Conservation (phyloP, 495 filamentous ascomycete genomes). For the Tuber calosporum region DNA sequence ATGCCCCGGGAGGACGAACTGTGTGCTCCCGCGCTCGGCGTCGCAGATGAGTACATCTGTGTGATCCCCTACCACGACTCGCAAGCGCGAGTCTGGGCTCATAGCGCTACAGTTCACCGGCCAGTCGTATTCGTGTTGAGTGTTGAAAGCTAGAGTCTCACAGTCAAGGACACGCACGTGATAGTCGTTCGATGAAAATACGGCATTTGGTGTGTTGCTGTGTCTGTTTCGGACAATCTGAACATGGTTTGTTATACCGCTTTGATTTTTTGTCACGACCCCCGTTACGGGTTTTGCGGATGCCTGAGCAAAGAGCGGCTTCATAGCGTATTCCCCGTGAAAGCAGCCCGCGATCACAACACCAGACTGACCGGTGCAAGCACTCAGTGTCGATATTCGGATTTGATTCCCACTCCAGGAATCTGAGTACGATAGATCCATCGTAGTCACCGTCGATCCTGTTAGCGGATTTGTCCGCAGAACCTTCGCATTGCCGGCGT, state of each 20-base stretch:
- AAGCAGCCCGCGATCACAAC: conserved; percentile 75
- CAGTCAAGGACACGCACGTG: conserved; percentile 70
- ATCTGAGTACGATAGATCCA: conserved; percentile 53
- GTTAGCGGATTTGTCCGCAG: conserved; percentile 50
- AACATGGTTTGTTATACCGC: conserved; percentile 83
- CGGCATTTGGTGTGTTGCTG: conserved; percentile 56
- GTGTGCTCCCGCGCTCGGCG: conserved; percentile 54
- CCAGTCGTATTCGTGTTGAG: conserved; percentile 54
- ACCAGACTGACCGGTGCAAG: conserved; percentile 49
- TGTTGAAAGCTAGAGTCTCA: conserved; percentile 58
- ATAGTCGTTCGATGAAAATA: conserved; percentile 79
- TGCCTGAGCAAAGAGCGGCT: conserved; percentile 49
- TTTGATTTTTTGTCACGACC: conserved; percentile 57
- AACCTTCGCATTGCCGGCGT: conserved; percentile 58
- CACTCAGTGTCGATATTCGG: conserved; percentile 64
- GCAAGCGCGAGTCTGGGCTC: conserved; percentile 69
- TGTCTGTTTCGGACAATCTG: conserved; percentile 59
- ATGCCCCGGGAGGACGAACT: conserved; percentile 60
- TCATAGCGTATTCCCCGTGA: conserved; percentile 69
- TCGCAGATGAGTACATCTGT: conserved; percentile 55
- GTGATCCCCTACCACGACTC: conserved; percentile 67
- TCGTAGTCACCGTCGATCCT: conserved; percentile 48
- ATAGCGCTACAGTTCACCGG: conserved; percentile 80
- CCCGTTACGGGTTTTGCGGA: conserved; percentile 52
- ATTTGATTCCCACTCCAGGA: conserved; percentile 44